These are phyloP conservation scores for Cercophora newfieldiana DNA, from an alignment of 495 filamentous ascomycete species.

Conservation along the genomic window DNA sequence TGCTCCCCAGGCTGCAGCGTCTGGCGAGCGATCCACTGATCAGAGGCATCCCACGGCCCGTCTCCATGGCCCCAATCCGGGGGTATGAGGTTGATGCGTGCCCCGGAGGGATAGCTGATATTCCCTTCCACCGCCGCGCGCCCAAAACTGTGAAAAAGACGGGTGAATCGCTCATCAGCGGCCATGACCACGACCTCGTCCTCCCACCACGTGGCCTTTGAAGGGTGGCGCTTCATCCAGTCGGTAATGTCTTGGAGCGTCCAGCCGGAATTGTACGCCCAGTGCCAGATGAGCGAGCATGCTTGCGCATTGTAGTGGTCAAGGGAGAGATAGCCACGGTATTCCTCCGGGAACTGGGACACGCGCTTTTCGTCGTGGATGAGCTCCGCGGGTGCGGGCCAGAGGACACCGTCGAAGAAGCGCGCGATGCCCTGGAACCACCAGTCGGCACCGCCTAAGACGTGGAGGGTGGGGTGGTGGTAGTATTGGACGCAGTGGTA, in stretches of 20 bases:
- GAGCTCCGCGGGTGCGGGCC: neutral
- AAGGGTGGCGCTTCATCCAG: neutral
- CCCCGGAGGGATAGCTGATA: neutral
- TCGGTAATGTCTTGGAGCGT: neutral
- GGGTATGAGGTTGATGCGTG: neutral
- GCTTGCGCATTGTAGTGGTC: neutral
- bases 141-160: neutral
- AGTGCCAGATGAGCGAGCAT: neutral
- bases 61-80: neutral
- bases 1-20: neutral
- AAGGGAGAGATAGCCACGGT: neutral
- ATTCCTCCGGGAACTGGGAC: neutral
- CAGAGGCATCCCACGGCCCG: too few relatives aligned
- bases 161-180: neutral
- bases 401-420: neutral
- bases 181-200: neutral
- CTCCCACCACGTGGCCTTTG: neutral
- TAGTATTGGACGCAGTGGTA: conserved; percentile 1
- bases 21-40: neutral
- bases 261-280: neutral
- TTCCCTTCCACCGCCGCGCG: neutral
- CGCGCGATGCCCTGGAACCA: neutral
- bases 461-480: neutral
- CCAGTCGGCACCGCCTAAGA: neutral
- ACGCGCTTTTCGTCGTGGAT: neutral